These are phyloP conservation scores for Malus hybrid DNA, from an alignment of 331 rosid species.

Conservation along the genomic window DNA sequence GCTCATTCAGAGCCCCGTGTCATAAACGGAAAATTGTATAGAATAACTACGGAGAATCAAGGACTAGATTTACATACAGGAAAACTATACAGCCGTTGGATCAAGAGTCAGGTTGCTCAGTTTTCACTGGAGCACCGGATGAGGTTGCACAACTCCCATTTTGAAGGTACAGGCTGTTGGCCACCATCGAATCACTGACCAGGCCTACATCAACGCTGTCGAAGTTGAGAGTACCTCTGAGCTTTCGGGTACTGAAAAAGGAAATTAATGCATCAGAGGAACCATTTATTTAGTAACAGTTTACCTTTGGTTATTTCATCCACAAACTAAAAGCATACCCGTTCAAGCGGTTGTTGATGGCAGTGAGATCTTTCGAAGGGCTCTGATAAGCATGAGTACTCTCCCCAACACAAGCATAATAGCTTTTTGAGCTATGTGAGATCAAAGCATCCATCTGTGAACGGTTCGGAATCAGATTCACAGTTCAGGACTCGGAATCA, in stretches of 20 bases:
- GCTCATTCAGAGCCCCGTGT: conserved; percentile 54
- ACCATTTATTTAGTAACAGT: background rate
- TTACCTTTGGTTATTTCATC: background rate
- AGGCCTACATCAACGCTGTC: conserved; percentile 74
- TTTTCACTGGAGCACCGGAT: conserved; percentile 59
- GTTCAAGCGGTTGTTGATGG: conserved; percentile 85
- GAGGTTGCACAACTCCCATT: conserved; percentile 72
- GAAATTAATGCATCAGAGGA: conserved; percentile 7
- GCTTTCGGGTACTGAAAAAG: conserved; percentile 53
- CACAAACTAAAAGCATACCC: conserved; percentile 34
- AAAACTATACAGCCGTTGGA: background rate
- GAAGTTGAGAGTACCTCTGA: conserved; percentile 65
- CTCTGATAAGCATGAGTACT: conserved; percentile 98
- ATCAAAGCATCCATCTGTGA: conserved; percentile 90
- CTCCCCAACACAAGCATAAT: conserved; percentile 94
- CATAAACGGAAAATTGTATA: conserved; percentile 18
- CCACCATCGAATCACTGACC: conserved; percentile 93
- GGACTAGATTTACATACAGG: conserved; percentile 38
- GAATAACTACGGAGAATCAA: conserved; percentile 9
- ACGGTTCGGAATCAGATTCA: background rate
- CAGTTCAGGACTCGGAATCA: background rate
- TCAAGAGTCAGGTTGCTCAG: conserved; percentile 68
- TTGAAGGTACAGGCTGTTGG: conserved; percentile 81
- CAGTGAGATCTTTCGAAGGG: conserved; percentile 91
- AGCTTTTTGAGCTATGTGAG: conserved; percentile 90